Conservation (phyloP, 139 green algal species). For the Micractinium conductrix region DNA sequence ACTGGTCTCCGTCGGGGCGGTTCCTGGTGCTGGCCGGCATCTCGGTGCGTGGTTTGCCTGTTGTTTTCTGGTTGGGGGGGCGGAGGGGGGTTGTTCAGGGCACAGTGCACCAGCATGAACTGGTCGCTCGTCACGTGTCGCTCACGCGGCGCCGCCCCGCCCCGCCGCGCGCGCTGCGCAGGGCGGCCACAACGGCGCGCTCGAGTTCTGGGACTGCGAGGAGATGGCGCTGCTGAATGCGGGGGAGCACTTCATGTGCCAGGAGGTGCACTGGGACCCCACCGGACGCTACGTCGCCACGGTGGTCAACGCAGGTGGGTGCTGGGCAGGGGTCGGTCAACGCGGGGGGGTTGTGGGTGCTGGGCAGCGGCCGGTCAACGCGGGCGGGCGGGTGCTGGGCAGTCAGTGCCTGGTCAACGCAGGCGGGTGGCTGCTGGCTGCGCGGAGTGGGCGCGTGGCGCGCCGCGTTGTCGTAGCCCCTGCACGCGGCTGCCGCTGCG, state of each 20-base stretch:
- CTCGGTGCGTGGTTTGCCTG: slow-evolving; percentile 4
- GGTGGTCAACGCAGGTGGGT: slow-evolving; percentile 69
- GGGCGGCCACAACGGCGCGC: slow-evolving; percentile 85
- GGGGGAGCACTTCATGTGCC: slow-evolving; percentile 97
- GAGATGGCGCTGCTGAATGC: slow-evolving; percentile 84
- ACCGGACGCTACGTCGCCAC: slow-evolving; percentile 93
- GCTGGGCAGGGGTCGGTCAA: no score
- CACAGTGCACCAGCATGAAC: slow-evolving; percentile 80
- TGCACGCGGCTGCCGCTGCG: no score
- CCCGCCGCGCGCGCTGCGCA: background rate
- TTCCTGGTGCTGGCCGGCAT: slow-evolving; percentile 95
- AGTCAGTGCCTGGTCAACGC: no score
- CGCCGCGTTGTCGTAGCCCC: no score
- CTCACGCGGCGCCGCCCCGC: no score
- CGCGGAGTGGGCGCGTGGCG: no score
- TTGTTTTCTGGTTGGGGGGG: background rate
- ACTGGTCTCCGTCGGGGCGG: slow-evolving; percentile 91
- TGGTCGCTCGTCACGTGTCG: slow-evolving; percentile 65
- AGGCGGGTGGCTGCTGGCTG: no score
- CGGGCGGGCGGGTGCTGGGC: no score
- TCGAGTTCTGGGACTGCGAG: slow-evolving; percentile 98
- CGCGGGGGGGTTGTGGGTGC: no score
- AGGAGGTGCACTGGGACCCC: slow-evolving; percentile 94
- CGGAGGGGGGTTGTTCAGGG: slow-evolving; percentile 51
- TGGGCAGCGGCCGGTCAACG: no score